Conservation (phyloP, 2,329 filamentous ascomycete genomes). For the Lasiodiplodia sp. region DNA sequence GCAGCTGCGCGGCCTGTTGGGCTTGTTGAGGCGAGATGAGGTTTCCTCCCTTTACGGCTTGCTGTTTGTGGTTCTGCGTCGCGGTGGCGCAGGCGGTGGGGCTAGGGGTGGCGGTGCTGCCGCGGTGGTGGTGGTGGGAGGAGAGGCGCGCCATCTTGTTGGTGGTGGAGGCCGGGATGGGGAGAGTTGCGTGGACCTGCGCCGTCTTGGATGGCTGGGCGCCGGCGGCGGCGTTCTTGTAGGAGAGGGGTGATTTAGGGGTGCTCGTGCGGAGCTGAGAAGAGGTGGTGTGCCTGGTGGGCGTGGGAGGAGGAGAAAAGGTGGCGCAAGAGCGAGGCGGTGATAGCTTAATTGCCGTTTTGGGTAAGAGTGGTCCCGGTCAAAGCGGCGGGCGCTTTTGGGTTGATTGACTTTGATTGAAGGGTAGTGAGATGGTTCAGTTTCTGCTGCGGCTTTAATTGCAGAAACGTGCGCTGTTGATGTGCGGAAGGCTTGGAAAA, state of each 20-base stretch:
- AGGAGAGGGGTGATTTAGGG: neutral
- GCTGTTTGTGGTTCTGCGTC: conserved; percentile 1
- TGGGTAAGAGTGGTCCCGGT: conserved; percentile 2
- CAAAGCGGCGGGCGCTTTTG: neutral
- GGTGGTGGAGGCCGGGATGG: conserved; percentile 6
- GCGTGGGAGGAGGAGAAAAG: neutral
- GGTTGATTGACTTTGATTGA: neutral
- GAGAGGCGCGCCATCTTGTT: conserved; percentile 16
- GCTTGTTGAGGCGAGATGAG: neutral
- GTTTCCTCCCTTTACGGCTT: neutral
- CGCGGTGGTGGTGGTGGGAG: neutral
- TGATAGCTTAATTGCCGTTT: conserved; percentile 19
- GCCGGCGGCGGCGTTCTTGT: conserved; percentile 2
- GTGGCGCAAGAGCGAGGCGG: neutral
- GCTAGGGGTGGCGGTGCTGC: neutral
- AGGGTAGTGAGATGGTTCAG: neutral
- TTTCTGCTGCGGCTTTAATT: neutral
- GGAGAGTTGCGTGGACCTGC: neutral
- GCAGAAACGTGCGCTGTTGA: conserved; percentile 3
- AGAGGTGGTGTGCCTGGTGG: neutral
- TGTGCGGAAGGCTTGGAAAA: neutral
- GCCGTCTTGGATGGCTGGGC: neutral
- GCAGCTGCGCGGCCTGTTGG: neutral
- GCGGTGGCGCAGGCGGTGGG: conserved; percentile 5
- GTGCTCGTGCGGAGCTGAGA: neutral